These are phyloP conservation scores for Posidonia australis DNA, from an alignment of 106 monocot species.

Conservation along the genomic window DNA sequence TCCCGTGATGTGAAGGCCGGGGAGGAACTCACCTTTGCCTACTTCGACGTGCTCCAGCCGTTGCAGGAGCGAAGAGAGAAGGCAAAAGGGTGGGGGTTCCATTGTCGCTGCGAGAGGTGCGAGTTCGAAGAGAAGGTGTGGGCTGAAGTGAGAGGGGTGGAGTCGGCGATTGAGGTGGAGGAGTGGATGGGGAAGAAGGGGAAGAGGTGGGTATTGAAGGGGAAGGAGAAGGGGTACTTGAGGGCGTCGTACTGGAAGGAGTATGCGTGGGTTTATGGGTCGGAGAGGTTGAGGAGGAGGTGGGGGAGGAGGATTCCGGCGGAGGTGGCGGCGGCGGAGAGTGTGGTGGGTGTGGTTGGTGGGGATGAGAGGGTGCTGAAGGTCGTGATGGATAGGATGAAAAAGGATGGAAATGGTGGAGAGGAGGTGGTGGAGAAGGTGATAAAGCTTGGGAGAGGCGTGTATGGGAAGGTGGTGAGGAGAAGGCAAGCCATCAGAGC, in stretches of 20 bases:
- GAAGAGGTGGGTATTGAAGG: constrained; percentile 16
- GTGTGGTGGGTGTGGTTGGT: constrained; percentile 38
- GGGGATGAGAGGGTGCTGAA: constrained; percentile 70
- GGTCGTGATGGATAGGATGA: constrained; percentile 13
- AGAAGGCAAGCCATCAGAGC: constrained; percentile 48
- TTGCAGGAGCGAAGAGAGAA: constrained; percentile 37
- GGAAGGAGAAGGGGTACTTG: constrained; percentile 47
- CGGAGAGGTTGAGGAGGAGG: constrained; percentile 46
- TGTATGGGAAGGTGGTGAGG: constrained; percentile 71
- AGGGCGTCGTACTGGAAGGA: constrained; percentile 67
- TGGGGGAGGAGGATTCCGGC: constrained; percentile 38
- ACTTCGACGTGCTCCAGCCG: constrained; percentile 62
- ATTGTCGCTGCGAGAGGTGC: constrained; percentile 68
- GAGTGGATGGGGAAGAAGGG: constrained; percentile 28
- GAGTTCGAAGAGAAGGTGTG: constrained; percentile 33
- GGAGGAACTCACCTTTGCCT: constrained; percentile 73
- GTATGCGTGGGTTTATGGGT: constrained; percentile 35
- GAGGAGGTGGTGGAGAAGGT: constrained; percentile 43
- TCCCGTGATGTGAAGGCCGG: constrained; percentile 63
- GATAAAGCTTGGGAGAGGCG: constrained; percentile 43
- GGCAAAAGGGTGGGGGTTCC: constrained; percentile 61
- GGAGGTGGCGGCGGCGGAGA: constrained; percentile 34
- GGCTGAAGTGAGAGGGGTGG: not conserved
- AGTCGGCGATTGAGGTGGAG: constrained; percentile 30
- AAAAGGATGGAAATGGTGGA: not conserved